Base-by-base conservation (phyloP, 768 basidiomycete genomes). In the Xerocomellus amylosporus region DNA sequence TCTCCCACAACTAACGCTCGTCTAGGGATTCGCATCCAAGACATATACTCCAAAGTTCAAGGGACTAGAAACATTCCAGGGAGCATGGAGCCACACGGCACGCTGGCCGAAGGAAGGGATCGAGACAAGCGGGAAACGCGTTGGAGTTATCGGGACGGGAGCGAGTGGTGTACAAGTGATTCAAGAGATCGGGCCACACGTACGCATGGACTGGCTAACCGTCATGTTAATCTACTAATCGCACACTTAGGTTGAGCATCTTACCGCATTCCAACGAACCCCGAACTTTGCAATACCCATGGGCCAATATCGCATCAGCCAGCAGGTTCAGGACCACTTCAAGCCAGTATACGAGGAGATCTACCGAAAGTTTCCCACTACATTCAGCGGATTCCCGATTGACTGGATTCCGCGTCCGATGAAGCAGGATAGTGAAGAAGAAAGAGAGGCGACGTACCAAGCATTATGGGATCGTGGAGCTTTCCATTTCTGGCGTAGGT, bases 81-180 rank as follows among this genome's bases (percentile, higher is more conserved):
- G 60, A 9, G 1, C 10, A n/a, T 55, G 47, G n/a, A 50, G 33
- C 10, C 61, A 62, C 38, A 58, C 56, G 1, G 50, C 39, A 3
- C 53, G 60, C 0, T 60, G 59, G 59, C 59, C 59, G n/a, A 52
- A 51, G 28, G 49, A 49, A 19, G 61, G 61, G 6, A 62, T 62
- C 17, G 45, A 58, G n/a, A 62, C 45, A 1, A 33, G 0, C 13
- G 48, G 60, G 1, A 58, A 62, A 24, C 49, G 39, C 9, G 61
- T 62, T 8, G 61, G 60, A 9, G 19, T 63, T 6, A 63, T 62
- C 5, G 60, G 61, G 2, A 62, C 61, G 0, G 61, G 61, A 34
- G 47, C 60, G 7, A 59, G 60, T 20, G 60, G 53, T 1, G 54
- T 63, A 5, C 61, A 63, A 36, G 40, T 49, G 2, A 54, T 46